Evolutionary conservation across 352 stramenopile genomes (phyloP), one percentile per base, ranked within the genome.

Genomic region (Pythium insidiosum): DNA sequence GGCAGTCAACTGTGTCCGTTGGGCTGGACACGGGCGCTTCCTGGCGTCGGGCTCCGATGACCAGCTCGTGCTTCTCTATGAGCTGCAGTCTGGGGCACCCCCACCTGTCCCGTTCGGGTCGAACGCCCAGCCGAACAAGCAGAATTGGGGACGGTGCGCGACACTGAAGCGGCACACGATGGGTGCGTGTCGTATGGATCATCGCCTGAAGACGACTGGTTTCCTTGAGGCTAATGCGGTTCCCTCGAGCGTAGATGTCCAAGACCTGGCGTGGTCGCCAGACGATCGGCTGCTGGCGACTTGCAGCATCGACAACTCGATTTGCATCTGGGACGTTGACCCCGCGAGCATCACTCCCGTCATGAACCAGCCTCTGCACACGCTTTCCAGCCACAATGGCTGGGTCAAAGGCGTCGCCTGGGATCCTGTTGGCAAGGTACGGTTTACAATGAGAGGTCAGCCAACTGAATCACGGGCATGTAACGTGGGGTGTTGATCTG

Each of bases 231-330:
- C n/a, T n/a, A n/a, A n/a, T n/a, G n/a, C n/a, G n/a, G n/a, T n/a
- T n/a, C n/a, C n/a, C n/a, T n/a, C n/a, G n/a, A n/a, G n/a, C n/a
- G 29, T 37, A 92, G 80, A 93, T 50, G 82, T 94, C 37, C 73
- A 87, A 29, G 82, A 94, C 31, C 47, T 94, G 5, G 78, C 82
- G 18, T 94, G 82, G 82, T 94, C 82, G 2, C 82, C 82, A 0
- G 82, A 94, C 56, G 82, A 94, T 52, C 76, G 78, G 6, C 88
- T 92, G 57, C 54, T 94, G 15, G 82, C 82, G n/a, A 91, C 78
- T 2, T 94, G 82, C 60, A 91, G 78, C 46, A 91, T 94, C 47
- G 82, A 94, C 61, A 94, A 94, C 50, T 77, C 74, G 24, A 90
- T 94, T 49, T 63, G 88, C 36, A 87, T 94, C 43, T 94, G 82